Evolutionary conservation across 2,329 filamentous ascomycete genomes (phyloP).

Genomic region (Grosmannia serpens): DNA sequence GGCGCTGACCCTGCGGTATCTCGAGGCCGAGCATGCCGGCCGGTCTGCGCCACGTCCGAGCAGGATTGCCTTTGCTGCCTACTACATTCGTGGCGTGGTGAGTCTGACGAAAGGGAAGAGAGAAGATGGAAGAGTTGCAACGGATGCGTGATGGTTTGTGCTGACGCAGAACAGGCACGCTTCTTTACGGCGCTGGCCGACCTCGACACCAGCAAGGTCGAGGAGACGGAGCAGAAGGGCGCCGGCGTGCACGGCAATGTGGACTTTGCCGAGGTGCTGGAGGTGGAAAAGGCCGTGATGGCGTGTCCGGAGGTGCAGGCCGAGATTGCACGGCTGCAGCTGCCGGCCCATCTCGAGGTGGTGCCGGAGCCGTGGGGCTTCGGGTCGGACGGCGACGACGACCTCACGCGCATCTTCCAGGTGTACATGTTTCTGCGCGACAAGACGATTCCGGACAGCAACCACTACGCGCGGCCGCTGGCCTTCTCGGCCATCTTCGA

Average conservation of each 20-base stretch:
- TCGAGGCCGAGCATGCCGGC: slow-evolving; percentile 29
- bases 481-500: slow-evolving; percentile 44
- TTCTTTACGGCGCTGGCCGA: slow-evolving; percentile 22
- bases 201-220: slow-evolving; percentile 11
- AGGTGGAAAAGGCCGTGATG: slow-evolving; percentile 42
- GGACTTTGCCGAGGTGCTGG: slow-evolving; percentile 49
- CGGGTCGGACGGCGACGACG: slow-evolving; percentile 32
- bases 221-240: slow-evolving; percentile 18
- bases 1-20: slow-evolving; percentile 29
- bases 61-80: slow-evolving; percentile 20
- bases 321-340: slow-evolving; percentile 48
- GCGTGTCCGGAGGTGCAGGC: slow-evolving; percentile 44
- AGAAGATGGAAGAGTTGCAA: neutral
- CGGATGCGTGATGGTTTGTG: neutral
- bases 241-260: slow-evolving; percentile 40
- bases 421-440: slow-evolving; percentile 57
- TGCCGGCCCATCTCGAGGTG: slow-evolving; percentile 46
- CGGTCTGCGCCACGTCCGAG: slow-evolving; percentile 16
- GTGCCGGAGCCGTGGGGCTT: slow-evolving; percentile 55
- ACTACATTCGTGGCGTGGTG: neutral
- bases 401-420: slow-evolving; percentile 30
- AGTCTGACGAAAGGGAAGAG: neutral
- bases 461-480: slow-evolving; percentile 43
- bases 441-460: slow-evolving; percentile 47
- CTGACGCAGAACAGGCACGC: slow-evolving; percentile 21